phyloP scores from a whole-genome alignment of 1,139 yeast species.

The Saccharomyces pastorianus region DNA sequence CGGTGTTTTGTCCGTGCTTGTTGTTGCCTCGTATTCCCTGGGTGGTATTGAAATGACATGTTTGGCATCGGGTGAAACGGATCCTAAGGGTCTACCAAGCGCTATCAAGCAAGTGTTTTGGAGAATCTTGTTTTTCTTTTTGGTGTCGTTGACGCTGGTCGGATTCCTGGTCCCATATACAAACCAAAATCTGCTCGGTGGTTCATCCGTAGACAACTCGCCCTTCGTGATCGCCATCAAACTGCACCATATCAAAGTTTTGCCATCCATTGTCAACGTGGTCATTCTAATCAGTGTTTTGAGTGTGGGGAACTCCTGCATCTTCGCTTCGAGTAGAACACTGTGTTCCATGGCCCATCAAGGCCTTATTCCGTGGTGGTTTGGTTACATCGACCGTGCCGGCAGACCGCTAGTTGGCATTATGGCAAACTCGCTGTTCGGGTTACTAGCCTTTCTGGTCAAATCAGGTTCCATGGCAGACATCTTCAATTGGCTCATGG shows the following conservation, averaged over 20 bases:
- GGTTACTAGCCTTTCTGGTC: slow-evolving; percentile 65
- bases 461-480: slow-evolving; percentile 55
- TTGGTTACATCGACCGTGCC: slow-evolving; percentile 49
- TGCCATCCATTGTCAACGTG: slow-evolving; percentile 65
- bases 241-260: slow-evolving; percentile 49
- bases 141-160: slow-evolving; percentile 50
- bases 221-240: slow-evolving; percentile 62
- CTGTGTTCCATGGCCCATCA: slow-evolving; percentile 74
- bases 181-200: slow-evolving; percentile 43
- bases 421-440: slow-evolving; percentile 65
- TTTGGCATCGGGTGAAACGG: slow-evolving; percentile 73
- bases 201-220: slow-evolving; percentile 40
- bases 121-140: slow-evolving; percentile 60
- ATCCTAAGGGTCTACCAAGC: slow-evolving; percentile 61
- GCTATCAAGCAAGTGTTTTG: slow-evolving; percentile 69
- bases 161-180: slow-evolving; percentile 63
- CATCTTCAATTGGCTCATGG: slow-evolving; percentile 71
- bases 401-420: slow-evolving; percentile 64
- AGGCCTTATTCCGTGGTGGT: slow-evolving; percentile 67
- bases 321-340: slow-evolving; percentile 75
- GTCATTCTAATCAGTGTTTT: slow-evolving; percentile 63
- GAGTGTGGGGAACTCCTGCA: slow-evolving; percentile 69
- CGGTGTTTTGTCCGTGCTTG: slow-evolving; percentile 71
- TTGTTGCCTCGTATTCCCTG: slow-evolving; percentile 75
- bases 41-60: slow-evolving; percentile 80